Conservation (phyloP, 139 green algal genomes). For the Coelastrella sp. region DNA sequence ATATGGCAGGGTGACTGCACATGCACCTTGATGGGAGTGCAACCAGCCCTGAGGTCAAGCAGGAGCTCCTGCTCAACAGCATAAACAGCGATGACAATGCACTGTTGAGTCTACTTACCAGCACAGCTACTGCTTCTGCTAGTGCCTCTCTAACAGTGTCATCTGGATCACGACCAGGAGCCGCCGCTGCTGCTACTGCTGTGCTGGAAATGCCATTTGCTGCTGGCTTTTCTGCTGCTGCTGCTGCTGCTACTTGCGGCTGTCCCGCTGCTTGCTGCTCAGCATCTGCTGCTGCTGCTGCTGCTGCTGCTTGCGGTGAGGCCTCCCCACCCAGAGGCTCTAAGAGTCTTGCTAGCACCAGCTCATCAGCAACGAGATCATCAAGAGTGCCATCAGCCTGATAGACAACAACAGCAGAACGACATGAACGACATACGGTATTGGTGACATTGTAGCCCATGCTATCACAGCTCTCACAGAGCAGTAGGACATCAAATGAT, state of each 20-base stretch:
- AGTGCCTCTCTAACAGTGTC: conserved; percentile 65
- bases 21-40: too few species aligned
- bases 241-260: background rate
- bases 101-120: conserved; percentile 50
- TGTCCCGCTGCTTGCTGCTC: too few species aligned
- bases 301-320: background rate
- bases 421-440: too few species aligned
- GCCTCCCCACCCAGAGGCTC: conserved; percentile 54
- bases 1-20: too few species aligned
- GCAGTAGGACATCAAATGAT: too few species aligned
- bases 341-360: conserved; percentile 66
- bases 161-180: conserved; percentile 36
- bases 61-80: too few species aligned
- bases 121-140: conserved; percentile 74
- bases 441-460: too few species aligned
- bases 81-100: too few species aligned
- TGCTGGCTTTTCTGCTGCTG: background rate
- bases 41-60: too few species aligned
- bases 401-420: too few species aligned
- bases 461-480: too few species aligned
- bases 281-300: background rate
- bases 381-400: conserved; percentile 60
- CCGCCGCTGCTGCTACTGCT: background rate
- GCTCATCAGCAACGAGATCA: conserved; percentile 52
- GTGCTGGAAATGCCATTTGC: background rate